Percentiles rank a stretch among this genome's conserved stretches.
These are phyloP conservation scores for Flaveria linearis DNA, from an alignment of 129 eudicot genomes.

Conservation along the genomic window DNA sequence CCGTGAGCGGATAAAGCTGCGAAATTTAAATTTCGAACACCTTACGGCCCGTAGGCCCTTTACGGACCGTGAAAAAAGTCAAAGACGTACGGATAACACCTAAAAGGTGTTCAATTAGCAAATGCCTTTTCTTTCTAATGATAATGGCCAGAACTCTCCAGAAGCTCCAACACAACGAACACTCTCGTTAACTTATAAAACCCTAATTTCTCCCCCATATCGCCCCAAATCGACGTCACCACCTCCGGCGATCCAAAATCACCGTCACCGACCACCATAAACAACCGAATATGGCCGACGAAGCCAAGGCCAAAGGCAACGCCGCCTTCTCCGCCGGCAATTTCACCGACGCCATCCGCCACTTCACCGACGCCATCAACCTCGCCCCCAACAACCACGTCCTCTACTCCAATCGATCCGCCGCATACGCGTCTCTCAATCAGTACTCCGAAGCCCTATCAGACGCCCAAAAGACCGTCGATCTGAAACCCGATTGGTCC, in stretches of 20 bases:
- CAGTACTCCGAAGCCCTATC: slow-evolving; percentile 61
- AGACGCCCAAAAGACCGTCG: slow-evolving; percentile 84
- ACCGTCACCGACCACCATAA: neutral
- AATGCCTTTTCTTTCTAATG: neutral
- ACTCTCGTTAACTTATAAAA: slow-evolving; percentile 17
- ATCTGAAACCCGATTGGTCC: slow-evolving; percentile 85
- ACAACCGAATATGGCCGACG: slow-evolving; percentile 64
- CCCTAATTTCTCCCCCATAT: slow-evolving; percentile 3
- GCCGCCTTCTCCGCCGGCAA: slow-evolving; percentile 93
- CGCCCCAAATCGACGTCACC: neutral
- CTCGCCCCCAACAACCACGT: slow-evolving; percentile 88
- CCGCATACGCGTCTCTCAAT: slow-evolving; percentile 81
- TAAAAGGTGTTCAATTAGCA: neutral
- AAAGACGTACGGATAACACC: no score
- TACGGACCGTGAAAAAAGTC: no score
- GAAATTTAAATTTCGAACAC: no score
- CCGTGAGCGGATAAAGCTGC: no score
- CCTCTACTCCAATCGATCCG: slow-evolving; percentile 93
- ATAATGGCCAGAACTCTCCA: slow-evolving; percentile 17
- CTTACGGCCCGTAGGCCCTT: no score
- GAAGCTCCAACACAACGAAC: slow-evolving; percentile 10
- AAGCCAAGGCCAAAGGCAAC: slow-evolving; percentile 94
- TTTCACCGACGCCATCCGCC: slow-evolving; percentile 63
- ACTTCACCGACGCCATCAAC: slow-evolving; percentile 83
- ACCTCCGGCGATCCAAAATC: neutral